phyloP scores from a whole-genome alignment of 2,329 filamentous ascomycete species.

The Neonectria ditissima region DNA sequence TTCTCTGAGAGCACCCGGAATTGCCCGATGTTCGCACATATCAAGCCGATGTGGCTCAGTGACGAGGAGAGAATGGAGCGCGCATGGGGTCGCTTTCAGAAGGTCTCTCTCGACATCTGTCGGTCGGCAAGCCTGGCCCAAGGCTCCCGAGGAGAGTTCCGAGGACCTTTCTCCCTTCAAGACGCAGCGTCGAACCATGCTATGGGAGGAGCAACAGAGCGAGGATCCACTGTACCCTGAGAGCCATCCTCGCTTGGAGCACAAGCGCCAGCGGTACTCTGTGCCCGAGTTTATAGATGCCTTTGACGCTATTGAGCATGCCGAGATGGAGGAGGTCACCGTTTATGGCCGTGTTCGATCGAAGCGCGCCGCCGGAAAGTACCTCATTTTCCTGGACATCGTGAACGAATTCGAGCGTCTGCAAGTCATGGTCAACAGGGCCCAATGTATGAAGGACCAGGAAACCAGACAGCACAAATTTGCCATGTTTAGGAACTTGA shows the following conservation, averaged over 20 bases:
- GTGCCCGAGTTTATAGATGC: constrained; percentile 51
- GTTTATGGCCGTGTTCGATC: constrained; percentile 76
- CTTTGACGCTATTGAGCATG: constrained; percentile 42
- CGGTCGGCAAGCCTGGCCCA: constrained; percentile 21
- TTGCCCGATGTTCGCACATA: constrained; percentile 28
- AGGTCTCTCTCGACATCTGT: constrained; percentile 41
- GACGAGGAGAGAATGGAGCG: constrained; percentile 27
- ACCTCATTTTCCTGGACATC: constrained; percentile 87
- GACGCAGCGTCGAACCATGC: constrained; percentile 49
- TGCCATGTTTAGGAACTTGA: constrained; percentile 71
- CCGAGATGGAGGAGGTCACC: constrained; percentile 45
- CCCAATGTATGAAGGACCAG: constrained; percentile 55
- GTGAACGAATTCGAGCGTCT: constrained; percentile 77
- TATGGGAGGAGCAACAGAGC: constrained; percentile 49
- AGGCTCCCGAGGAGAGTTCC: constrained; percentile 33
- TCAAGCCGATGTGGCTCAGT: constrained; percentile 25
- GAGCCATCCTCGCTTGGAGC: constrained; percentile 51
- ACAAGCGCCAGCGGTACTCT: constrained; percentile 44
- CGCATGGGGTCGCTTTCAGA: constrained; percentile 12
- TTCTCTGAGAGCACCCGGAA: constrained; percentile 24
- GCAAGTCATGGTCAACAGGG: constrained; percentile 81
- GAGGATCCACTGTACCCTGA: constrained; percentile 52
- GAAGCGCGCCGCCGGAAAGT: constrained; percentile 77
- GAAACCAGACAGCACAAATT: constrained; percentile 58
- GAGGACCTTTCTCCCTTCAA: constrained; percentile 52